phyloP scores from a whole-genome alignment of 2,329 filamentous ascomycete genomes.

The Aspergillus fumigatiaffinis region DNA sequence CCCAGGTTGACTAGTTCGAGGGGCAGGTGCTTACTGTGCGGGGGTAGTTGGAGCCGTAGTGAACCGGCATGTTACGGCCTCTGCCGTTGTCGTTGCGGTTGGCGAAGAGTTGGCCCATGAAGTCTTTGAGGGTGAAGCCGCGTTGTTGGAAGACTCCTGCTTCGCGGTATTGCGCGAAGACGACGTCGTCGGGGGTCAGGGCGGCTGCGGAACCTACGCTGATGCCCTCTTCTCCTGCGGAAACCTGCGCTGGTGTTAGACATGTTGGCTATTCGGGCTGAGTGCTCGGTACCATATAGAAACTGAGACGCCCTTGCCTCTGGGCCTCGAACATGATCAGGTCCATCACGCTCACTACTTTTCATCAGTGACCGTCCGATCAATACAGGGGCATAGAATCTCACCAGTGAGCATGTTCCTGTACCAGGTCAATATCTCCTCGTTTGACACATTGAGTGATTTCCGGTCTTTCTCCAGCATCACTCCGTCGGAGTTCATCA shows the following conservation, averaged over 20 bases:
- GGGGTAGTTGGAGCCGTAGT: constrained; percentile 80
- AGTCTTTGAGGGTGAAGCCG: constrained; percentile 80
- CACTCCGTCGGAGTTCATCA: constrained; percentile 82
- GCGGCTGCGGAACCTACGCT: constrained; percentile 85
- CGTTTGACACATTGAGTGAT: constrained; percentile 61
- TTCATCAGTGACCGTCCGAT: constrained; percentile 10
- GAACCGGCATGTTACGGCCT: constrained; percentile 95
- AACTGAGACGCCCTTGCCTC: constrained; percentile 85
- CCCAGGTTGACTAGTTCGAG: not conserved
- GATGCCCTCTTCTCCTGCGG: constrained; percentile 89
- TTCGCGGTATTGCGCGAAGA: constrained; percentile 94
- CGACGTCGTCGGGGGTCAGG: constrained; percentile 75
- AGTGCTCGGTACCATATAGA: constrained; percentile 74
- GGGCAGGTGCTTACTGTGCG: constrained; percentile 63
- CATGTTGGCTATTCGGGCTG: not conserved
- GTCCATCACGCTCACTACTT: constrained; percentile 76
- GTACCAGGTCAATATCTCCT: constrained; percentile 59
- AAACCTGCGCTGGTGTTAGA: constrained; percentile 47
- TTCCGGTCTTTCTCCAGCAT: constrained; percentile 71
- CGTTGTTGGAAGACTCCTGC: constrained; percentile 86
- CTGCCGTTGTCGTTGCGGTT: constrained; percentile 75
- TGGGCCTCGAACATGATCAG: constrained; percentile 98
- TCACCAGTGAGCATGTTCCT: constrained; percentile 60
- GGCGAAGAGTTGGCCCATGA: constrained; percentile 93
- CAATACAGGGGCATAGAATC: constrained; percentile 7